phyloP scores from a whole-genome alignment of 2,329 filamentous ascomycete genomes.

The Botryotinia calthae region DNA sequence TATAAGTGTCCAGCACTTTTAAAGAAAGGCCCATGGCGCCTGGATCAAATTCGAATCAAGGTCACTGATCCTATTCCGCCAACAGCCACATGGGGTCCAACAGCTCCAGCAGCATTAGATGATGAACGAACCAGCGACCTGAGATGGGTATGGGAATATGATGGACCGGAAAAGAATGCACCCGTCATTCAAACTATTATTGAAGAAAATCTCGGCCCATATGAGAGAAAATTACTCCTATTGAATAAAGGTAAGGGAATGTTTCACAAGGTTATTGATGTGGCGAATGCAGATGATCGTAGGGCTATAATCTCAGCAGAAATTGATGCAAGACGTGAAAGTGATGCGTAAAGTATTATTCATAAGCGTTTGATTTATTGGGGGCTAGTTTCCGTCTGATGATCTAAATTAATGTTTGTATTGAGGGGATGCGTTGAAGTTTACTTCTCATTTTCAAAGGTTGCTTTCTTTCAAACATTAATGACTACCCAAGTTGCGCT shows the following conservation, averaged over 20 bases:
- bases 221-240: conserved; percentile 49
- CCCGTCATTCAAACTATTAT: conserved; percentile 46
- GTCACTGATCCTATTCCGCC: conserved; percentile 41
- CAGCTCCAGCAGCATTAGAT: conserved; percentile 30
- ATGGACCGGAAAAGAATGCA: conserved; percentile 45
- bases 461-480: conserved; percentile 1
- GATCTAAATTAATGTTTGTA: conserved; percentile 11
- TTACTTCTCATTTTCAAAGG: conserved; percentile 11
- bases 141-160: conserved; percentile 56
- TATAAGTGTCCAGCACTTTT: conserved; percentile 43
- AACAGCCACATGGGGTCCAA: conserved; percentile 31
- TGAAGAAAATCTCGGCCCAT: conserved; percentile 54
- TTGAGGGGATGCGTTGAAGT: conserved; percentile 8
- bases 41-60: conserved; percentile 29
- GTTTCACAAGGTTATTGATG: conserved; percentile 21
- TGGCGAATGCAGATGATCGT: conserved; percentile 9
- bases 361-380: conserved; percentile 16
- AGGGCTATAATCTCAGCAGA: neutral
- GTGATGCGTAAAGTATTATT: conserved; percentile 5
- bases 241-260: conserved; percentile 38
- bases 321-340: conserved; percentile 9
- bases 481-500: neutral
- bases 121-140: conserved; percentile 37
- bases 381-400: conserved; percentile 17
- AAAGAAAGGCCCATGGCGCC: conserved; percentile 31